Evolutionary conservation across 768 basidiomycete species (phyloP), one percentile per base, ranked within the genome.

Genomic region (Leccinum imitatum): DNA sequence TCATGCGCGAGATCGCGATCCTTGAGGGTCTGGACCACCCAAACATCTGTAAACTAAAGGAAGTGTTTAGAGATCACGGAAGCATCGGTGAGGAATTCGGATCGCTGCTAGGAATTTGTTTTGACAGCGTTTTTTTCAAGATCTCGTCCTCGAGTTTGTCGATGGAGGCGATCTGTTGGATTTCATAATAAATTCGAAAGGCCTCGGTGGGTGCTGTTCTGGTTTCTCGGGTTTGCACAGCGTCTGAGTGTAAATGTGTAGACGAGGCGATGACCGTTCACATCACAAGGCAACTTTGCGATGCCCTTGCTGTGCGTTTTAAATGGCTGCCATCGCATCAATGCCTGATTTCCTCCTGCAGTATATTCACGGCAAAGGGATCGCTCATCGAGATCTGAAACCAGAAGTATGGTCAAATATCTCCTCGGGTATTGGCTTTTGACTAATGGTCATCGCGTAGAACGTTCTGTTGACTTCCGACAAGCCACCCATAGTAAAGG

Each of bases 331-430:
- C 10, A 50, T 27, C 44, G 33, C 7, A 23, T 17, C 7, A 33
- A 15, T 57, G 2, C 9, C 60, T 66, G 19, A 73, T 19, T 23
- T 35, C 3, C 13, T 33, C 50, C 11, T 39, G 15, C 59, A 80
- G 80, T 91, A 90, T 65, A 85, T 91, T 53, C 91, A 91, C 61
- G 78, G 77, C 8, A 78, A 85, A 67, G 89, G 88, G 15, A 87
- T 99, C 50, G 84, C 93, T 0, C 96, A 98, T 75, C 89, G 97
- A 50, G 97, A 99, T 72, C 76, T 98, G 50, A 97, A 97, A 73
- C 95, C 96, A 1, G 90, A 91, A 77, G 87, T 86, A 27, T 54
- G 50, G 48, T 23, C 41, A 30, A n/a, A n/a, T 11, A 41, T 44
- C 30, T 19, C 17, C 62, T 31, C 17, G 33, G 41, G 2, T 41